Conservation (phyloP, 2,329 filamentous ascomycete species). For the Raffaelea deltoideospora region DNA sequence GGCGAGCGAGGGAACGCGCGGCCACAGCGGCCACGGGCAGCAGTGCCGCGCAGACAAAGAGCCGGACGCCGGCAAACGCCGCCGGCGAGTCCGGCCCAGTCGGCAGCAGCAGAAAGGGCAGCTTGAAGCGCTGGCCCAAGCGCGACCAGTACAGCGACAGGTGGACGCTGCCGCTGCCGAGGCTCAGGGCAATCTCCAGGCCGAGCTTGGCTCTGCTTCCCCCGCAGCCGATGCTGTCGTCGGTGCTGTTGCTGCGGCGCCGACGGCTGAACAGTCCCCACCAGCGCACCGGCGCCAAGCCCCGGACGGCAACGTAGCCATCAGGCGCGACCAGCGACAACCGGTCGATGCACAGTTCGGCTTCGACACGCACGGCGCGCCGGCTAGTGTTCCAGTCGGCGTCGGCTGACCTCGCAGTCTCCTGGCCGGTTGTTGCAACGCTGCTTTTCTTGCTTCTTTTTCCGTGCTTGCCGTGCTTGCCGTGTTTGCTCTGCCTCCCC, state of each 20-base stretch:
- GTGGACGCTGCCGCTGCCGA: slow-evolving; percentile 21
- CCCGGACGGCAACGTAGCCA: slow-evolving; percentile 26
- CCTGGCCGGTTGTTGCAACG: too few species aligned
- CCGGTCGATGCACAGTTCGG: slow-evolving; percentile 24
- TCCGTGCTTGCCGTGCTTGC: too few species aligned
- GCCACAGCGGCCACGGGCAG: slow-evolving; percentile 24
- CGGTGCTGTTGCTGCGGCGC: slow-evolving; percentile 4
- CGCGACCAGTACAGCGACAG: slow-evolving; percentile 32
- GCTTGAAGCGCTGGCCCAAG: slow-evolving; percentile 25
- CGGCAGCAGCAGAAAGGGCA: slow-evolving; percentile 26
- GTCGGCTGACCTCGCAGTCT: too few species aligned
- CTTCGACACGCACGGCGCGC: slow-evolving; percentile 21
- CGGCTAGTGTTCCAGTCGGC: too few species aligned
- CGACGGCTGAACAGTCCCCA: slow-evolving; percentile 3
- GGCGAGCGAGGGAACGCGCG: slow-evolving; percentile 5
- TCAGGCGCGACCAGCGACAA: slow-evolving; percentile 13
- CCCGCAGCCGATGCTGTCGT: slow-evolving; percentile 14
- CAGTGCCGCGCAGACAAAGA: slow-evolving; percentile 23
- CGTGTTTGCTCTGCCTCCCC: too few species aligned
- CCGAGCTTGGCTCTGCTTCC: slow-evolving; percentile 28
- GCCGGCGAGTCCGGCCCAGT: slow-evolving; percentile 11
- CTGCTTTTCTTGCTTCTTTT: too few species aligned
- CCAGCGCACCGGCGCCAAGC: slow-evolving; percentile 23
- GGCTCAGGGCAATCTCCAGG: slow-evolving; percentile 26
- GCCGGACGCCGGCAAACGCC: slow-evolving; percentile 6